Conservation (phyloP, 208 protist species). For the Phytomonas francai region DNA sequence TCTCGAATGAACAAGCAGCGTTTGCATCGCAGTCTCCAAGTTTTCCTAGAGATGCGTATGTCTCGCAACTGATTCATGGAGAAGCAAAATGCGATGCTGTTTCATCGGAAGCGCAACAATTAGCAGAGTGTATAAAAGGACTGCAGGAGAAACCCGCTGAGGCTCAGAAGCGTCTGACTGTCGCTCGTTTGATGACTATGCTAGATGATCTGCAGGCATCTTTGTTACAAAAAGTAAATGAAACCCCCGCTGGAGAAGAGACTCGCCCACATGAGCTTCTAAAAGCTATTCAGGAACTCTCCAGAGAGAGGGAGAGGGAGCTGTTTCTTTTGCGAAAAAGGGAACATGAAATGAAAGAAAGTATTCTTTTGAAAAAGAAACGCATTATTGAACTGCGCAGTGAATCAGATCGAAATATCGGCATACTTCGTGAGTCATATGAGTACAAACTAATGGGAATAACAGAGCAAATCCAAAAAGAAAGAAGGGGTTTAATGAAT, state of each 20-base stretch:
- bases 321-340: slow-evolving; percentile 51
- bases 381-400: slow-evolving; percentile 42
- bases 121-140: slow-evolving; percentile 34
- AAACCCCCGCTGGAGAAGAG: slow-evolving; percentile 27
- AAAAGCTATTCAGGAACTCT: slow-evolving; percentile 69
- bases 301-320: slow-evolving; percentile 56
- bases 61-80: slow-evolving; percentile 40
- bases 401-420: slow-evolving; percentile 45
- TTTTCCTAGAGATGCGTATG: slow-evolving; percentile 45
- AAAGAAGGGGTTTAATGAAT: slow-evolving; percentile 41
- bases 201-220: slow-evolving; percentile 64
- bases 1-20: slow-evolving; percentile 14
- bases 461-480: slow-evolving; percentile 53
- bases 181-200: slow-evolving; percentile 66
- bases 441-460: slow-evolving; percentile 34
- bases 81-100: slow-evolving; percentile 38
- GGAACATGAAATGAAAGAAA: slow-evolving; percentile 47
- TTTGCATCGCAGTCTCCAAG: slow-evolving; percentile 2
- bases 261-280: slow-evolving; percentile 54
- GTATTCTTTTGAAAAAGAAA: slow-evolving; percentile 72
- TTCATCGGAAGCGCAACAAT: slow-evolving; percentile 28
- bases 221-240: slow-evolving; percentile 50
- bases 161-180: slow-evolving; percentile 44
- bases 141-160: slow-evolving; percentile 26
- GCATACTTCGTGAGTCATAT: slow-evolving; percentile 33